Conservation (phyloP, 139 green algal genomes). For the Chlamydomonas sp. region DNA sequence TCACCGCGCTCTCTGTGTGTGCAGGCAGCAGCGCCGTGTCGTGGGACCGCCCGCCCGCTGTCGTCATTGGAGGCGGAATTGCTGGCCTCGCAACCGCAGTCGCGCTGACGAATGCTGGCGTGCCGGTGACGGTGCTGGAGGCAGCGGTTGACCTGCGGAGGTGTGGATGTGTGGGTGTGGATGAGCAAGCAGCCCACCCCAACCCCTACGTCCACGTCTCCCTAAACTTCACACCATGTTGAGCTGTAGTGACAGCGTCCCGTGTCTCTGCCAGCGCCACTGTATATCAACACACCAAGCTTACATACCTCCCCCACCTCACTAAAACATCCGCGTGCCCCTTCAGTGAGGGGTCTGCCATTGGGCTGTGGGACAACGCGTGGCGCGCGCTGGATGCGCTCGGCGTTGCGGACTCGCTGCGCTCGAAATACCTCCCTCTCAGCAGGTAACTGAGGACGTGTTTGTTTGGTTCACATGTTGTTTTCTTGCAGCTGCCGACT, state of each 20-base stretch:
- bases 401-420: slow-evolving; percentile 43
- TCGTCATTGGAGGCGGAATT: slow-evolving; percentile 54
- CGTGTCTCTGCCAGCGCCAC: too few relatives aligned
- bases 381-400: slow-evolving; percentile 67
- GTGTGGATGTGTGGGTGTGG: background rate
- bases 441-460: slow-evolving; percentile 19
- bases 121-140: slow-evolving; percentile 7
- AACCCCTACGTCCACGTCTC: background rate
- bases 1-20: too few relatives aligned
- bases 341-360: slow-evolving; percentile 46
- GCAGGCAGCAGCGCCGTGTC: too few relatives aligned
- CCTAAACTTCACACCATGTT: background rate
- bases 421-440: slow-evolving; percentile 14
- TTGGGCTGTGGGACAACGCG: slow-evolving; percentile 70
- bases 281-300: background rate
- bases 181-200: background rate
- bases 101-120: slow-evolving; percentile 31
- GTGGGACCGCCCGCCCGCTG: too few relatives aligned
- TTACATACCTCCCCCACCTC: background rate
- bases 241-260: background rate
- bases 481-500: too few relatives aligned
- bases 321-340: slow-evolving; percentile 42
- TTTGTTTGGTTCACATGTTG: too few relatives aligned
- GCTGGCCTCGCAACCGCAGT: slow-evolving; percentile 57
- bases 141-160: background rate